Evolutionary conservation across 768 basidiomycete genomes (phyloP).

Genomic region (Xerocomellus dryophilus): DNA sequence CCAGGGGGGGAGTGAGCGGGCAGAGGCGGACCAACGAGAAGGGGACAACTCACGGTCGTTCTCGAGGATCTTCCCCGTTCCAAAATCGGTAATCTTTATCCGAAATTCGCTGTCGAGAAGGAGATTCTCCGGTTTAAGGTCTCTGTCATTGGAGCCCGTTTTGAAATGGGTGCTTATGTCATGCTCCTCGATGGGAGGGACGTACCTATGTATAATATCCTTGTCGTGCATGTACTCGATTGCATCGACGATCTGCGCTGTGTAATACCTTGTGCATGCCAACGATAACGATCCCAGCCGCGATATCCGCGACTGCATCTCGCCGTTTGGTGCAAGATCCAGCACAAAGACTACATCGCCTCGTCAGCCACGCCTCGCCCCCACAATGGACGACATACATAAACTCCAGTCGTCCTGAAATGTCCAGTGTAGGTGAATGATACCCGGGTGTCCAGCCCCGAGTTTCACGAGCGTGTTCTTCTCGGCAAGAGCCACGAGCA

Average conservation of each 20-base stretch:
- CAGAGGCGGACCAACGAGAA: background rate
- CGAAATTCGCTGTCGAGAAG: constrained; percentile 84
- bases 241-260: constrained; percentile 87
- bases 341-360: constrained; percentile 64
- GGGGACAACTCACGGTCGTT: constrained; percentile 43
- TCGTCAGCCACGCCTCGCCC: background rate
- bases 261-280: constrained; percentile 74
- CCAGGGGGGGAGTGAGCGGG: constrained; percentile 14
- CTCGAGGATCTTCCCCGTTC: constrained; percentile 79
- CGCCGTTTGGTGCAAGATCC: constrained; percentile 74
- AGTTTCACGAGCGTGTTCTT: constrained; percentile 71
- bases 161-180: constrained; percentile 10
- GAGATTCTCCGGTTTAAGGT: constrained; percentile 85
- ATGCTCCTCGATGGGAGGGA: constrained; percentile 1
- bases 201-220: constrained; percentile 82
- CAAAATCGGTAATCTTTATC: constrained; percentile 96
- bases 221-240: constrained; percentile 88
- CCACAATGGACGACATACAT: constrained; percentile 50
- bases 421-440: constrained; percentile 76
- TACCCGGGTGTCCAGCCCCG: constrained; percentile 69
- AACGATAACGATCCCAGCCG: constrained; percentile 84
- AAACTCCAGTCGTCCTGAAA: constrained; percentile 84
- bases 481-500: constrained; percentile 74
- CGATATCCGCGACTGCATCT: constrained; percentile 69
- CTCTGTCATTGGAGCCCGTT: constrained; percentile 36